A percentile compares a stretch with the other conserved stretches of the same genome.
Conservation (phyloP, 1,139 yeast species). For the Pneumocystis wakefieldiae region DNA sequence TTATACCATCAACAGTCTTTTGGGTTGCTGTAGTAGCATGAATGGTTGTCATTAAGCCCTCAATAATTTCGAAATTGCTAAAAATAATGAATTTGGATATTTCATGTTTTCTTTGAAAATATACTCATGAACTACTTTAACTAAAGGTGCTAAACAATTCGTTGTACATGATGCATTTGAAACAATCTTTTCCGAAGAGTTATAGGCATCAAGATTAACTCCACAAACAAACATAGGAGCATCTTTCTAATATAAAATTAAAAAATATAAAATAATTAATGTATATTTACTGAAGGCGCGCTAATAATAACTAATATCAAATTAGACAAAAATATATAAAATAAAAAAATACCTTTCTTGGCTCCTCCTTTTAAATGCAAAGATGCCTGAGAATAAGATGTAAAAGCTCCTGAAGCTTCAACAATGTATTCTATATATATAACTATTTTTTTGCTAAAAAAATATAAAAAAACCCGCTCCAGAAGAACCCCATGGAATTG, state of each 20-base stretch:
- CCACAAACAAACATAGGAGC: constrained; percentile 85
- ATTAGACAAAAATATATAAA: too few species aligned
- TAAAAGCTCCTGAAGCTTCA: constrained; percentile 84
- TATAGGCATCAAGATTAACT: constrained; percentile 63
- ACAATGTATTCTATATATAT: constrained; percentile 41
- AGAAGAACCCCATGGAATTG: constrained; percentile 67
- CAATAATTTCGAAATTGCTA: constrained; percentile 55
- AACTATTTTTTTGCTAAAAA: constrained; percentile 19
- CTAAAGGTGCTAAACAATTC: constrained; percentile 80
- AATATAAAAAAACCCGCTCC: constrained; percentile 34
- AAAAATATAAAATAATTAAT: neutral
- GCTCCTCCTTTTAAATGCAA: constrained; percentile 77
- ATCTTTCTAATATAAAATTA: constrained; percentile 28
- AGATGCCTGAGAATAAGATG: constrained; percentile 60
- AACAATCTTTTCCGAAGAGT: constrained; percentile 52
- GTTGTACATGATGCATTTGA: constrained; percentile 87
- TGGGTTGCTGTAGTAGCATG: constrained; percentile 86
- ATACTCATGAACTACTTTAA: constrained; percentile 58
- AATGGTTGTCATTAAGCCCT: constrained; percentile 83
- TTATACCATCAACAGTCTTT: constrained; percentile 58
- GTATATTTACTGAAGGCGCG: constrained; percentile 45
- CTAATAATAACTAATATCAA: constrained; percentile 46
- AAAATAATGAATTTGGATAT: neutral
- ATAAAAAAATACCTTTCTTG: constrained; percentile 35
- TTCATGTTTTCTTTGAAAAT: neutral